Evolutionary conservation across 2,329 filamentous ascomycete genomes (phyloP), one percentile per base, ranked within the genome.

Genomic region (Talaromyces sp.): DNA sequence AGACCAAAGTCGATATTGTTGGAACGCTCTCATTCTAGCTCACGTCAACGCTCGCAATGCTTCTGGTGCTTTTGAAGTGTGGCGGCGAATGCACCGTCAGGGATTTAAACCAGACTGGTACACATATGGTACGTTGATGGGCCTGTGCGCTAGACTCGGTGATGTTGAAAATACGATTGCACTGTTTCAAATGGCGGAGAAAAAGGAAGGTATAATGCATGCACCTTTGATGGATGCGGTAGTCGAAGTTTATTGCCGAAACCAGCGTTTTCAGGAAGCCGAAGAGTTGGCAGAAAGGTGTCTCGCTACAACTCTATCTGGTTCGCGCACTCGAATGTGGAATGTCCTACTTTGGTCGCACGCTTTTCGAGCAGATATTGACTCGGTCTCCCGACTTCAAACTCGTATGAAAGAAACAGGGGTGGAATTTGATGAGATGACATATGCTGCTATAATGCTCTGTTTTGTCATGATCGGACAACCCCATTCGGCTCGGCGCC

Each of bases 11-110:
- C 75, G 83, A 1, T 74, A 82, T 41, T 87, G 85, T 67, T 96
- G 90, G 89, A 96, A 96, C 72, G 87, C 88, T 24, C 77, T 97
- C 33, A 81, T 98, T 54, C 87, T 89, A 71, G 88, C 90, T 2
- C 85, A 93, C 75, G 83, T 84, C 19, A 87, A 87, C 69, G 84
- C 85, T 0, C 83, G 86, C 57, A 87, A 95, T 72, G 84, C 91
- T 50, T 81, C 86, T n/a, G 85, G 86, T 6, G 89, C 88, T 13
- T 79, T 91, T 64, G 73, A 81, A 7, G 82, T 84, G 58, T 93
- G 96, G 70, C 82, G 87, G 19, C 77, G 83, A 10, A 83, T 95
- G 73, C 65, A 84, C 3, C 68, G 82, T 69, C 70, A 74, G 67
- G 71, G 79, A 66, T 37, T 86, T 3, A 71, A 76, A 24, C 88